Conservation (phyloP, 176 grass and related monocot species). For the Rhipidocladum racemiflorum region DNA sequence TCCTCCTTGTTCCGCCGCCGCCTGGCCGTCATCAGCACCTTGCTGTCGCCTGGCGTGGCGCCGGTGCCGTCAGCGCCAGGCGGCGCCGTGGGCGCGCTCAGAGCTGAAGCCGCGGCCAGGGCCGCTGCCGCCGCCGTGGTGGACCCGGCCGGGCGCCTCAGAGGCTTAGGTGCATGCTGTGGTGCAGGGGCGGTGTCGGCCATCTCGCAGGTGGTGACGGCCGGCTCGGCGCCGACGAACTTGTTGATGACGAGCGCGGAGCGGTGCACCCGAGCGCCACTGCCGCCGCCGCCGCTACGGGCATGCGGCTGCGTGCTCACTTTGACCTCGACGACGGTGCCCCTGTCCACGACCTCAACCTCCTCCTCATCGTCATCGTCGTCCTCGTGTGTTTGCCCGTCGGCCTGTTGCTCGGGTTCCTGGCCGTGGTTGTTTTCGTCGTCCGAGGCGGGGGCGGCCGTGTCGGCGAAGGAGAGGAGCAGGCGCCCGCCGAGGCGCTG, state of each 20-base stretch:
- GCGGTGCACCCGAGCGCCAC: constrained; percentile 49
- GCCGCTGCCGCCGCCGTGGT: constrained; percentile 22
- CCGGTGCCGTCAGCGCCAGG: constrained; percentile 19
- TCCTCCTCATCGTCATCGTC: constrained; percentile 54
- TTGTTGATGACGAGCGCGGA: constrained; percentile 94
- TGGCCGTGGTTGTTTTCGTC: neutral
- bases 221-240: constrained; percentile 76
- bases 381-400: constrained; percentile 3
- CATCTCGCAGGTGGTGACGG: neutral
- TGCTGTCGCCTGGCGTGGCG: constrained; percentile 52
- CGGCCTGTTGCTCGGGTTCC: constrained; percentile 26
- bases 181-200: neutral
- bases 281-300: constrained; percentile 13
- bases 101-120: constrained; percentile 18
- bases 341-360: constrained; percentile 70
- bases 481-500: constrained; percentile 68
- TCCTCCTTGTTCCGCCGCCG: constrained; percentile 64
- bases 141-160: constrained; percentile 9
- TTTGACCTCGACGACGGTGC: constrained; percentile 75
- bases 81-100: constrained; percentile 16
- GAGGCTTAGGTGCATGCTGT: neutral
- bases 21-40: constrained; percentile 74
- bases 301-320: constrained; percentile 78
- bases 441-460: constrained; percentile 9
- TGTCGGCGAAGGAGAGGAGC: constrained; percentile 74